Base-by-base conservation (phyloP, 352 stramenopile genomes). In the Peronospora farinosa region DNA sequence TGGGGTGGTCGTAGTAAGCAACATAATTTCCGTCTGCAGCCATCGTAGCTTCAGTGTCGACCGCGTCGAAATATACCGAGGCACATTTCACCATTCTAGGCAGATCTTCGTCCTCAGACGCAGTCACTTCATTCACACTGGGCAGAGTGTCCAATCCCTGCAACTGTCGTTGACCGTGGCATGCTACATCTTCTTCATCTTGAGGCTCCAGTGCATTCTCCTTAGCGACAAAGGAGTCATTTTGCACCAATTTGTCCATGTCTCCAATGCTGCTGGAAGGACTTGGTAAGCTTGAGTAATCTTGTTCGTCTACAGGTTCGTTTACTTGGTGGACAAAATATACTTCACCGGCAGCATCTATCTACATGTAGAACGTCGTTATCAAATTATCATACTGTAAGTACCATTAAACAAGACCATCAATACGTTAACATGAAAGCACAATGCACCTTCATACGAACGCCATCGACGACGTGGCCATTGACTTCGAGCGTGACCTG, bases 11-110 rank as follows among this genome's bases (percentile, higher is more conserved):
- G 63, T 51, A 48, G 21, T 58, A 54, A 30, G 47, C 44, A 1
- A 37, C 46, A 13, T 49, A 11, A 21, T 58, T 32, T 16, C 31
- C 32, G 16, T 17, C 31, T 42, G 40, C 30, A 9, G 54, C 33
- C 5, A 27, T 32, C 16, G 49, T 65, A 28, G 25, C 59, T 42
- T 63, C 65, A 51, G 60, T 61, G 25, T 89, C 78, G 17, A 92
- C 65, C 0, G 77, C 79, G 48, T 90, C 78, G 67, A 90, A 92
- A 45, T 90, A 92, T 1, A 92, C 57, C 0, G 77, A 87, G 7
- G 69, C 68, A 35, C 63, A 85, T 54, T 90, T 87, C 28, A 78
- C 62, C 67, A 90, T 84, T 27, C 33, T 52, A 2, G 63, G 70
- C 16, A 71, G 27, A 3, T 75, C 47, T 1, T 37, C 42, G 7